phyloP scores from a whole-genome alignment of 352 stramenopile species.

The Pythium aquatile region DNA sequence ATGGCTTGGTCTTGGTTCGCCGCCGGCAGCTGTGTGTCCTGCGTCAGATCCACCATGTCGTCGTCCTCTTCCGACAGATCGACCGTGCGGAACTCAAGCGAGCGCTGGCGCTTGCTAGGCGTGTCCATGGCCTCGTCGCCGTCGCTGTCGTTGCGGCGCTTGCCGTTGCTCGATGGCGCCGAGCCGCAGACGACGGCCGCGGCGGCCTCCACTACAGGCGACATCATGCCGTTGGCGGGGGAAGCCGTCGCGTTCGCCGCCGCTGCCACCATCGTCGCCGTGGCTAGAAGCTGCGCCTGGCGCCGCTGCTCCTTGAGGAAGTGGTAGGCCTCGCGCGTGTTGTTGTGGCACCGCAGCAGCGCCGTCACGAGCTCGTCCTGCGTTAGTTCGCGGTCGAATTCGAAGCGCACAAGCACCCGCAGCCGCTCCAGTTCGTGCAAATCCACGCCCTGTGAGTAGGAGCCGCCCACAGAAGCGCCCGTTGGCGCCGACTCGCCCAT shows the following conservation, averaged over 20 bases:
- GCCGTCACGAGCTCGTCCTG: constrained; percentile 48
- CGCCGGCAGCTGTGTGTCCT: constrained; percentile 15
- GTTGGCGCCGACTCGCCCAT: constrained; percentile 26
- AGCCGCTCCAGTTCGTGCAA: constrained; percentile 53
- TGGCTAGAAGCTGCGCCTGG: constrained; percentile 14
- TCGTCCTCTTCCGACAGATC: constrained; percentile 24
- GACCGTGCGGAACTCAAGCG: constrained; percentile 8
- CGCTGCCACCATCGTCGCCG: constrained; percentile 13
- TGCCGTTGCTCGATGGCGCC: constrained; percentile 10
- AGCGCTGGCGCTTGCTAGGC: constrained; percentile 21
- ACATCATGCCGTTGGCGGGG: constrained; percentile 1
- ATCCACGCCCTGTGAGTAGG: constrained; percentile 34
- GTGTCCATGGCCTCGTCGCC: constrained; percentile 14
- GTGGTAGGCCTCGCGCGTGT: constrained; percentile 45
- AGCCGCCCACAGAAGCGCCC: constrained; percentile 14
- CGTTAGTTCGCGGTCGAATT: constrained; percentile 49
- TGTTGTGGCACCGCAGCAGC: constrained; percentile 42
- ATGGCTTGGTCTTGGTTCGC: not conserved
- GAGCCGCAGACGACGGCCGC: not conserved
- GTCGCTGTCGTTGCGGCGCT: constrained; percentile 24
- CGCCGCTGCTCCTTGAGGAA: constrained; percentile 44
- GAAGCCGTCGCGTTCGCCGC: not conserved
- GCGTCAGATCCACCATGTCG: constrained; percentile 19
- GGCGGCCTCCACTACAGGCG: not conserved
- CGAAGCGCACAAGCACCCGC: constrained; percentile 56